Evolutionary conservation across 2,329 filamentous ascomycete species (phyloP).

Genomic region (Cercospora berteroae): DNA sequence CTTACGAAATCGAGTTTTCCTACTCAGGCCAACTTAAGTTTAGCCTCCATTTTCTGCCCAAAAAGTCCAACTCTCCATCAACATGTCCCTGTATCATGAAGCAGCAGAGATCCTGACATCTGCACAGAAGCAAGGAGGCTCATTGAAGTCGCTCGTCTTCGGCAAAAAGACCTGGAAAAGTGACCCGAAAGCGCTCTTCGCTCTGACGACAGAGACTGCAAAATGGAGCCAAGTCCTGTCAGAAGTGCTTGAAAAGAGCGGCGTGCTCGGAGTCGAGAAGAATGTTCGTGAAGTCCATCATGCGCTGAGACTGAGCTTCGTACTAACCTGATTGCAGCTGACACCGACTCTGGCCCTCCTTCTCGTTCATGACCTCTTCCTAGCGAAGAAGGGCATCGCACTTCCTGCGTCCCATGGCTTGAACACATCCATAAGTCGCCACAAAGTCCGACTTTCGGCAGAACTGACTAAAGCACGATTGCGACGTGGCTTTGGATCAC

Average conservation of each 20-base stretch:
- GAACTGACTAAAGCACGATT: constrained; percentile 81
- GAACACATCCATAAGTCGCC: constrained; percentile 69
- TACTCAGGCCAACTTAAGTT: not conserved
- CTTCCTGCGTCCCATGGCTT: constrained; percentile 77
- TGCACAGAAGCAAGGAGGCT: constrained; percentile 67
- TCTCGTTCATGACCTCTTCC: constrained; percentile 79
- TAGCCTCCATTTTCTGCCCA: not conserved
- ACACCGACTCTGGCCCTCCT: constrained; percentile 77
- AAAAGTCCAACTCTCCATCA: not conserved
- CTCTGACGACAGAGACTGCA: constrained; percentile 77
- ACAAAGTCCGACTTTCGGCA: constrained; percentile 75
- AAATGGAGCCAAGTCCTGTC: constrained; percentile 89
- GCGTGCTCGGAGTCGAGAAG: constrained; percentile 72
- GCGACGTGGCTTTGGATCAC: constrained; percentile 64
- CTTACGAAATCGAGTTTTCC: not conserved
- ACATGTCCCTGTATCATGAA: constrained; percentile 95
- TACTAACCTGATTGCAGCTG: constrained; percentile 54
- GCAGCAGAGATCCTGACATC: constrained; percentile 71
- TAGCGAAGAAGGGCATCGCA: constrained; percentile 78
- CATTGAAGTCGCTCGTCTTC: constrained; percentile 83
- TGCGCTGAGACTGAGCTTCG: not conserved
- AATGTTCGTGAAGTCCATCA: constrained; percentile 59
- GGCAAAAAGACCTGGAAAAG: constrained; percentile 71
- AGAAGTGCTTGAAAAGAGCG: constrained; percentile 82
- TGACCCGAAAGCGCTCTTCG: constrained; percentile 78